A percentile compares a stretch with the other conserved stretches of the same genome.
phyloP scores from a whole-genome alignment of 495 filamentous ascomycete species.

The Pyrenopolyporus hunteri region DNA sequence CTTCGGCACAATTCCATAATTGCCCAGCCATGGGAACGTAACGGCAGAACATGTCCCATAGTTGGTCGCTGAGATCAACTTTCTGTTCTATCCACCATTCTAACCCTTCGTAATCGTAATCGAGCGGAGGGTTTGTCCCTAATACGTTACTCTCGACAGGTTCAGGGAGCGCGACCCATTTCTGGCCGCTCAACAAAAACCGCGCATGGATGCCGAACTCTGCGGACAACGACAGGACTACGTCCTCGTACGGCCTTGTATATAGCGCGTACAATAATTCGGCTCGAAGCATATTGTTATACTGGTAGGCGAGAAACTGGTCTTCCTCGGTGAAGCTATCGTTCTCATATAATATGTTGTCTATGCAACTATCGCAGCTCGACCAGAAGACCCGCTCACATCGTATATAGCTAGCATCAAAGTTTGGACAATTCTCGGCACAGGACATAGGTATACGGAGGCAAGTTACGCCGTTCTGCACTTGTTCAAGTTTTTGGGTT shows the following conservation, averaged over 20 bases:
- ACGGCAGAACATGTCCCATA: too few species aligned
- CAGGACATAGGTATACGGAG: background rate
- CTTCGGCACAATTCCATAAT: too few species aligned
- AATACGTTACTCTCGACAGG: background rate
- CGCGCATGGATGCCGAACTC: conserved; percentile 18
- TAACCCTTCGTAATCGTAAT: background rate
- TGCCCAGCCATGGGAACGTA: too few species aligned
- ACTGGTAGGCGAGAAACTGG: background rate
- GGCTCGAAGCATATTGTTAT: conserved; percentile 2
- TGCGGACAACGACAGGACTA: background rate
- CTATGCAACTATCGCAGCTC: conserved; percentile 4
- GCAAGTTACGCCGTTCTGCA: background rate
- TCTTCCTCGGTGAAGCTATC: background rate
- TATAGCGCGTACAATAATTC: background rate
- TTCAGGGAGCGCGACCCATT: conserved; percentile 5
- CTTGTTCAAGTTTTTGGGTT: background rate
- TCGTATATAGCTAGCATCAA: background rate
- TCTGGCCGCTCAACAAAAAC: conserved; percentile 9
- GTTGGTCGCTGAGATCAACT: background rate
- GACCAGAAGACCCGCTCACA: conserved; percentile 24
- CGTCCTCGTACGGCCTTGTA: background rate
- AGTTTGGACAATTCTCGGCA: background rate
- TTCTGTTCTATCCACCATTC: conserved; percentile 13
- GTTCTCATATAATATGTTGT: background rate
- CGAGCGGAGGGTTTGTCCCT: conserved; percentile 3